Evolutionary conservation across 192 early-diverging fungal genomes (phyloP).

Genomic region (Neocallimastix lanati): DNA sequence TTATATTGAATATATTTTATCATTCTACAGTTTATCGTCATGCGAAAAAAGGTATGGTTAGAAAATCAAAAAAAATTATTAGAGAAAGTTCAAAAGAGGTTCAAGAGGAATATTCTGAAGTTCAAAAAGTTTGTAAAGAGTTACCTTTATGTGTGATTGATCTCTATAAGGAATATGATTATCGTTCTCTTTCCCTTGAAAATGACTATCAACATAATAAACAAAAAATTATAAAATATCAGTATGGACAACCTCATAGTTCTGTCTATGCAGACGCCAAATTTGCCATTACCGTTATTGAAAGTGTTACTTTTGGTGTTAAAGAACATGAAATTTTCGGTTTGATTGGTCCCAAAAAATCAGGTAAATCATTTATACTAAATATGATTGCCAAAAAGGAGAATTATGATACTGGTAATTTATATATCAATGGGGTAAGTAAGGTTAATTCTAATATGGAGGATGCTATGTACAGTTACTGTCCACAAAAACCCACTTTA

Average conservation of each 20-base stretch:
- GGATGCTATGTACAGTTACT: background rate
- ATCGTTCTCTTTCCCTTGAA: background rate
- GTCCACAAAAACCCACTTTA: background rate
- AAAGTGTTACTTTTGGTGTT: background rate
- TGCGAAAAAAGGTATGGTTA: background rate
- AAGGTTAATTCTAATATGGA: background rate
- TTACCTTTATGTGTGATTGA: background rate
- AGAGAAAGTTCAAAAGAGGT: background rate
- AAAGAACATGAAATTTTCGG: background rate
- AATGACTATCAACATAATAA: background rate
- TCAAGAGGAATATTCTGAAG: background rate
- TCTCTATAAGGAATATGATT: background rate
- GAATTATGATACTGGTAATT: background rate
- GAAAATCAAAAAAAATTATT: background rate
- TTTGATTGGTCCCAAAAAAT: background rate
- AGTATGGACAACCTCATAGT: background rate
- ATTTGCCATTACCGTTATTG: background rate
- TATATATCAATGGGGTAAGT: background rate
- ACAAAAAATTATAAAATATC: background rate
- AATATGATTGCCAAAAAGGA: background rate
- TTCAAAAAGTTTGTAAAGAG: background rate
- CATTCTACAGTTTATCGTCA: background rate
- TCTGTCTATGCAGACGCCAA: background rate
- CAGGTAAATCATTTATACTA: background rate
- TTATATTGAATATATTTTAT: background rate